Evolutionary conservation across 2,329 filamentous ascomycete genomes (phyloP), one percentile per base, ranked within the genome.

Genomic region (Knoxdaviesia proteae): DNA sequence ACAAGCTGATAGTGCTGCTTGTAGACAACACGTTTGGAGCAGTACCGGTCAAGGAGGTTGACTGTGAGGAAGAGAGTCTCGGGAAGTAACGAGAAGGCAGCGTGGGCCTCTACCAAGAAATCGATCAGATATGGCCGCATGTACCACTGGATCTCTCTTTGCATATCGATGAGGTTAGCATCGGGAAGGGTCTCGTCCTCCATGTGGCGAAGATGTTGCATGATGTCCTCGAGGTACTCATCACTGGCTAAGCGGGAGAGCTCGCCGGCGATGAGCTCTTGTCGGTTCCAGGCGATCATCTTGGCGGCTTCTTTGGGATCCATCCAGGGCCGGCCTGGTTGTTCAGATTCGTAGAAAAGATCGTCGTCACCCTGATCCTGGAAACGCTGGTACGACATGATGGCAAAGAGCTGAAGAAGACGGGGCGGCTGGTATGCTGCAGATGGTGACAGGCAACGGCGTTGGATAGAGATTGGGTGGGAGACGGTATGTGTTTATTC

Each of bases 141-240:
- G 64, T 92, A 96, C 90, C 90, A 98, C 58, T 96, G 86, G 49
- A 98, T 96, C 69, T 98, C 90, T 50, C 87, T 86, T 63, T 98
- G 90, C 61, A 96, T 94, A 60, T 98, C 90, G 59, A 98, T 98
- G 34, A 92, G 86, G 59, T 88, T 88, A 58, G 93, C 88, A 60
- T 98, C 90, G 43, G 90, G 84, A 50, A 96, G 68, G 32, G 90
- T 96, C 62, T 92, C 81, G 54, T 79, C 73, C 71, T 98, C 90
- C 88, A 98, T 94, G 54, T 82, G 71, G 58, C 84, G 74, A 81
- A 94, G 90, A 63, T 96, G 88, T 56, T 80, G 73, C 64, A 96
- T 76, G 57, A 94, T 80, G 58, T 96, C 88, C 59, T 94, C 84
- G 52, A 92, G 74, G 57, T 96, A 94, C 63, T 94, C 86, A 44